phyloP scores from a whole-genome alignment of 495 filamentous ascomycete species.

The Penicillium fimorum region DNA sequence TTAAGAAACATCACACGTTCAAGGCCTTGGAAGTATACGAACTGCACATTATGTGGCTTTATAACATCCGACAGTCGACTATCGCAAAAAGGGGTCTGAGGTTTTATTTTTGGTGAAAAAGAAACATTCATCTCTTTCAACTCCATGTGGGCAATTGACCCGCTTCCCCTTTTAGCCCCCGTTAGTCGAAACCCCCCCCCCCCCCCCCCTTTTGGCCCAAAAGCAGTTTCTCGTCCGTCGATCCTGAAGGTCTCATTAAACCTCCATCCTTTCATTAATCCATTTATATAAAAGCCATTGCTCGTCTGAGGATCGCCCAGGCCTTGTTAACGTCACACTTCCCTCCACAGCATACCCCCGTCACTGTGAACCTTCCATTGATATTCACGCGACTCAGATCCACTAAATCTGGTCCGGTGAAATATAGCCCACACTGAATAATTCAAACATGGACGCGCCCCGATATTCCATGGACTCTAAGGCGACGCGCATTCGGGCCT shows the following conservation, averaged over 20 bases:
- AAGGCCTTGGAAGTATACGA: constrained; percentile 2
- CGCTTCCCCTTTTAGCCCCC: constrained; percentile 26
- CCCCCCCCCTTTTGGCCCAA: constrained; percentile 32
- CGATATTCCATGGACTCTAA: constrained; percentile 27
- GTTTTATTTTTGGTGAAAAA: neutral
- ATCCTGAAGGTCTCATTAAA: constrained; percentile 32
- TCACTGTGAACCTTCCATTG: constrained; percentile 2
- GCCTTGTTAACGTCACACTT: neutral
- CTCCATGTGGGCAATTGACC: constrained; percentile 17
- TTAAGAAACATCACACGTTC: constrained; percentile 5
- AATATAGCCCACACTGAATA: neutral
- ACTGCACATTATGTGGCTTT: neutral
- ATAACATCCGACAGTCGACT: neutral
- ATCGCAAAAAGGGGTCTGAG: neutral
- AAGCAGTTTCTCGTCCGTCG: constrained; percentile 32
- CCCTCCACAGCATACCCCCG: constrained; percentile 1
- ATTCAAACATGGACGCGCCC: constrained; percentile 34
- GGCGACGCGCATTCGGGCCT: constrained; percentile 29
- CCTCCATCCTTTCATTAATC: constrained; percentile 18
- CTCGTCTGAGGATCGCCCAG: constrained; percentile 1
- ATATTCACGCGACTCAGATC: constrained; percentile 8
- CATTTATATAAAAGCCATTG: constrained; percentile 9
- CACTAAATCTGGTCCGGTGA: neutral
- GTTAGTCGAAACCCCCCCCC: constrained; percentile 18
- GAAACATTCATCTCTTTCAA: constrained; percentile 2